Percentiles rank a stretch among this genome's conserved stretches.
Evolutionary conservation across 2,329 filamentous ascomycete genomes (phyloP).

Genomic region (Parafenestella ontariensis): DNA sequence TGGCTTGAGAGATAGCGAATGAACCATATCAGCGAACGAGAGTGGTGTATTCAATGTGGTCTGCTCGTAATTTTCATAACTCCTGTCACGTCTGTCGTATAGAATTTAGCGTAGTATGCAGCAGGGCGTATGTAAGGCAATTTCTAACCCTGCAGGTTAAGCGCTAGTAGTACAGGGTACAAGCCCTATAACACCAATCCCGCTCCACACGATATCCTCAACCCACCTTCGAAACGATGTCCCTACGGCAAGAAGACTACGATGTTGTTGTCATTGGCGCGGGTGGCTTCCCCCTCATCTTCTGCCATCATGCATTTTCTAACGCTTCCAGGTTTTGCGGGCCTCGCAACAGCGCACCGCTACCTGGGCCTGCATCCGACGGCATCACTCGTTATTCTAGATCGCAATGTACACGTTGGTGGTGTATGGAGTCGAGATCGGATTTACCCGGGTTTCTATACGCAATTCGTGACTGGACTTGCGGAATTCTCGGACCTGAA

Average conservation of each 20-base stretch:
- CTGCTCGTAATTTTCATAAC: too few species aligned
- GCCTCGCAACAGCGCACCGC: slow-evolving; percentile 3
- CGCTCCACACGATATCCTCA: not conserved
- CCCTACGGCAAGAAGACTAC: not conserved
- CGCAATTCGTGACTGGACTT: slow-evolving; percentile 23
- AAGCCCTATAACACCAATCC: not conserved
- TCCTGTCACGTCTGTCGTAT: too few species aligned
- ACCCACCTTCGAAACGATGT: not conserved
- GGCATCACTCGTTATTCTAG: slow-evolving; percentile 12
- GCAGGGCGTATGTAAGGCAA: too few species aligned
- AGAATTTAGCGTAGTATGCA: too few species aligned
- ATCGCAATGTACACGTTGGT: slow-evolving; percentile 15
- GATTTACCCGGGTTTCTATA: slow-evolving; percentile 19
- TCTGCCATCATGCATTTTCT: not conserved
- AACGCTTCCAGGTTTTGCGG: not conserved
- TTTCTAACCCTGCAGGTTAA: too few species aligned
- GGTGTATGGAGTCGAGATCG: slow-evolving; percentile 21
- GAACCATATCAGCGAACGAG: too few species aligned
- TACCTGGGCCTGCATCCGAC: slow-evolving; percentile 19
- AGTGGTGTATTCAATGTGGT: too few species aligned
- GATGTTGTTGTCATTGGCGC: not conserved
- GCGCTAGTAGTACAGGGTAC: too few species aligned
- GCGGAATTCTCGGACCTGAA: slow-evolving; percentile 23
- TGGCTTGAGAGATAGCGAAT: too few species aligned
- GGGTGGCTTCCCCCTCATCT: not conserved